Evolutionary conservation across 768 basidiomycete genomes (phyloP), one percentile per base, ranked within the genome.

Genomic region (Tricholoma matsutake): DNA sequence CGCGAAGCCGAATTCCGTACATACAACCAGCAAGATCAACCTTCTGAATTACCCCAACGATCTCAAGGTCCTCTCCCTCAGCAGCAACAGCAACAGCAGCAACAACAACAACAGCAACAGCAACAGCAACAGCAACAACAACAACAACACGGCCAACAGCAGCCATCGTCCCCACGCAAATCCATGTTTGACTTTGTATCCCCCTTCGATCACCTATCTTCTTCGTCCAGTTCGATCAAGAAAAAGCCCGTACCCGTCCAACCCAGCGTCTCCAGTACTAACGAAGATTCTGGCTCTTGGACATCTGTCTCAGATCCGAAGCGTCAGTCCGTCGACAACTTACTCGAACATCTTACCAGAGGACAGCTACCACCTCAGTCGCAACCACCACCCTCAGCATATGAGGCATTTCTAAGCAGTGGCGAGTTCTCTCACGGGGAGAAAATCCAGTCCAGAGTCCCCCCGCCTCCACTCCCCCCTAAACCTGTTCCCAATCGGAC

Each of bases 131-230:
- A 71, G 37, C 68, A 66, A 29, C 63, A 68, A 28, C 65, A 67
- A 31, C 74, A 71, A 58, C 67, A 66, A 41, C 75, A 74, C 25
- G 71, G 69, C 32, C 81, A 80, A 54, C 83, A 79, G 60, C 76
- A 83, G 3, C 85, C 88, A 0, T 83, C 90, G 31, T 87, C 88
- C 43, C 83, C 87, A 22, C 88, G 86, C 67, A 87, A 89, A 72
- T 89, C 90, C 54, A 85, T 92, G 83, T 94, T 94, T 66, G 91
- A 93, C 39, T 94, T 91, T 62, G 81, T 88, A 54, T 92, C 91
- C 54, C 87, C 92, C 2, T 93, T 94, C 66, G 92, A 94, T 65
- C 91, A 89, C 25, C 81, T 94, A 51, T 80, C 85, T 7, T 75
- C 80, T n/a, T 69, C 82, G 35, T 63, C 83, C 0, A 69, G 71